Percentiles rank a stretch among this genome's conserved stretches.
Evolutionary conservation across 1,284 basidiomycete genomes (phyloP).

Genomic region (Uromyces viciae-fabae): DNA sequence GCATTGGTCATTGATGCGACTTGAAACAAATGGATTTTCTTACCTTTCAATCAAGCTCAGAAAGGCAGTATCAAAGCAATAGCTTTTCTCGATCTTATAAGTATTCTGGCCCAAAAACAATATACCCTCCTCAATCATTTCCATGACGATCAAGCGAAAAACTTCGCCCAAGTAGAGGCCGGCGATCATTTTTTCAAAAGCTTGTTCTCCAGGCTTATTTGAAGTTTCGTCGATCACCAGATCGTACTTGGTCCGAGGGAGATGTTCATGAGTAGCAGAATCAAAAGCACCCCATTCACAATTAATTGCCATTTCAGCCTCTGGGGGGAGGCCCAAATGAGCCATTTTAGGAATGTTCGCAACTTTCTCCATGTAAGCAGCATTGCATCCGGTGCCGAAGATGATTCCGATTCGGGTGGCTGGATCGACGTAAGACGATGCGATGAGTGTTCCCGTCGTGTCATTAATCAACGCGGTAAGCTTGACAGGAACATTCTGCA

Average conservation of each 20-base stretch:
- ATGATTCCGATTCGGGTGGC: constrained; percentile 89
- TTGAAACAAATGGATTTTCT: constrained; percentile 44
- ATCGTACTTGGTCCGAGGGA: constrained; percentile 86
- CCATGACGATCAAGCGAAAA: constrained; percentile 84
- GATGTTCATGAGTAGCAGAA: constrained; percentile 86
- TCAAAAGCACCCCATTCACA: constrained; percentile 98
- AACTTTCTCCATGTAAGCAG: constrained; percentile 75
- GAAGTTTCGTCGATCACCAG: constrained; percentile 83
- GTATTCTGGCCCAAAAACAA: constrained; percentile 95
- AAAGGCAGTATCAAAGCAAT: constrained; percentile 91
- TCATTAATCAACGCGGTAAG: constrained; percentile 90
- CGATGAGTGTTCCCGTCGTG: constrained; percentile 93
- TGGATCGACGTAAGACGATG: constrained; percentile 90
- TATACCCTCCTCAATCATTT: constrained; percentile 92
- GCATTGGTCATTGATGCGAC: not conserved
- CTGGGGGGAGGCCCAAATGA: constrained; percentile 65
- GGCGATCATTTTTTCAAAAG: constrained; percentile 96
- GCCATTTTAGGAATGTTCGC: constrained; percentile 72
- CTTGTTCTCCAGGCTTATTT: constrained; percentile 94
- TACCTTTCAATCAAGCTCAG: constrained; percentile 90
- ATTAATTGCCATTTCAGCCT: constrained; percentile 85
- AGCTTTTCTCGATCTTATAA: constrained; percentile 90
- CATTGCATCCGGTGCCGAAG: constrained; percentile 97
- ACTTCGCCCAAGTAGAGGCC: constrained; percentile 97
- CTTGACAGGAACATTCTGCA: constrained; percentile 63